Evolutionary conservation across 2,329 filamentous ascomycete genomes (phyloP).

Genomic region (Ophiocordyceps australis): DNA sequence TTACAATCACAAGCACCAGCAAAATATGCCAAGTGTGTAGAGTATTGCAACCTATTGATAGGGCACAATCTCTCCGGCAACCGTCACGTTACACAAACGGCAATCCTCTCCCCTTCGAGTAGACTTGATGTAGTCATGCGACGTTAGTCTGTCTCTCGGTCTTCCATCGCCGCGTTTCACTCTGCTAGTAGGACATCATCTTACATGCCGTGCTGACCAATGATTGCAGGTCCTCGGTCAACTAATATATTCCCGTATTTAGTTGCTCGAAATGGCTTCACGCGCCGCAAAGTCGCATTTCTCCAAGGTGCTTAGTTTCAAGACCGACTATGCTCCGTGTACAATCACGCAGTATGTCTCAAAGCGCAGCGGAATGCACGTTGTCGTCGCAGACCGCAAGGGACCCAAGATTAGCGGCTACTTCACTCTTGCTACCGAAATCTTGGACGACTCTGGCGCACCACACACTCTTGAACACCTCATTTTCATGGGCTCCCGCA

Average conservation of each 20-base stretch:
- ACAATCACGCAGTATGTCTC: constrained; percentile 93
- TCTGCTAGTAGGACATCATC: too few species aligned
- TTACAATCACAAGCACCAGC: too few species aligned
- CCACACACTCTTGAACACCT: constrained; percentile 75
- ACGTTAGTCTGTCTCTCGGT: too few species aligned
- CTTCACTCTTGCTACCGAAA: constrained; percentile 91
- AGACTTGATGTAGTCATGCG: too few species aligned
- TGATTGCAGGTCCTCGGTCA: too few species aligned
- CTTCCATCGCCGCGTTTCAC: constrained; percentile 3
- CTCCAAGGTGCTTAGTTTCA: constrained; percentile 69
- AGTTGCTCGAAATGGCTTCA: neutral
- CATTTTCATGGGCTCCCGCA: constrained; percentile 81
- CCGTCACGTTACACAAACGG: too few species aligned
- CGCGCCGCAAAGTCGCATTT: constrained; percentile 35
- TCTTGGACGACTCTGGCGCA: constrained; percentile 90
- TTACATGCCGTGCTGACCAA: too few species aligned
- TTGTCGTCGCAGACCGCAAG: constrained; percentile 78
- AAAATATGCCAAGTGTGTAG: too few species aligned
- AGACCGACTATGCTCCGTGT: constrained; percentile 76
- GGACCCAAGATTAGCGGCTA: constrained; percentile 93
- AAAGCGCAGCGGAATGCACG: constrained; percentile 81
- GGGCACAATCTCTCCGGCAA: too few species aligned
- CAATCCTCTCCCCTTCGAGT: too few species aligned
- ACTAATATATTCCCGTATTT: too few species aligned
- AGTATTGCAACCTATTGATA: too few species aligned